A percentile compares a stretch with the other conserved stretches of the same genome.
phyloP scores from a whole-genome alignment of 1,139 yeast genomes.

The Trichomonascaceae sp. region DNA sequence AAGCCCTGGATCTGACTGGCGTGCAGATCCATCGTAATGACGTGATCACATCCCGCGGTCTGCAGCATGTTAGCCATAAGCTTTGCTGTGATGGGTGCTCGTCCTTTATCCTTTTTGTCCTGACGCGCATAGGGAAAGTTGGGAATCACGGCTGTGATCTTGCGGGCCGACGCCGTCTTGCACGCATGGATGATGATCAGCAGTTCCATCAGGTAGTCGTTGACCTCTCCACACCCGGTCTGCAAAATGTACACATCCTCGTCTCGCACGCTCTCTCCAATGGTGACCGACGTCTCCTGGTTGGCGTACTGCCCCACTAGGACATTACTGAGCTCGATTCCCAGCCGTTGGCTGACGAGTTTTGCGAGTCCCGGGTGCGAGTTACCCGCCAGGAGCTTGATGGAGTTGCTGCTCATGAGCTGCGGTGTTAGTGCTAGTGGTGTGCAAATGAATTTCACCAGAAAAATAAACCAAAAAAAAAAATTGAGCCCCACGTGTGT shows the following conservation, averaged over 20 bases:
- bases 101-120: conserved; percentile 87
- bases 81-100: conserved; percentile 96
- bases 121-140: conserved; percentile 98
- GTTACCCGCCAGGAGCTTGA: conserved; percentile 77
- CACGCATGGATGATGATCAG: conserved; percentile 90
- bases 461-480: conserved; percentile 1
- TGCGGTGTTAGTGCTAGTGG: too few relatives aligned
- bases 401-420: conserved; percentile 34
- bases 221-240: conserved; percentile 80
- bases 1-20: conserved; percentile 99
- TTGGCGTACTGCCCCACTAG: conserved; percentile 34
- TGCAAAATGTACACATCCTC: conserved; percentile 84
- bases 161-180: conserved; percentile 84
- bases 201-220: conserved; percentile 77
- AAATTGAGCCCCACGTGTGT: too few relatives aligned
- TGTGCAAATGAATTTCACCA: too few relatives aligned
- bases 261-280: conserved; percentile 92
- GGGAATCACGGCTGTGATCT: conserved; percentile 91
- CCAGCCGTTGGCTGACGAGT: conserved; percentile 45
- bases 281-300: conserved; percentile 81
- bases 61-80: conserved; percentile 89
- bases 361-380: conserved; percentile 84
- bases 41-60: conserved; percentile 93
- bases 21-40: conserved; percentile 93
- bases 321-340: conserved; percentile 28